A percentile compares a stretch with the other conserved stretches of the same genome.
These are phyloP conservation scores for Barnettozyma botsteinii DNA, from an alignment of 805 yeast species.

Conservation along the genomic window DNA sequence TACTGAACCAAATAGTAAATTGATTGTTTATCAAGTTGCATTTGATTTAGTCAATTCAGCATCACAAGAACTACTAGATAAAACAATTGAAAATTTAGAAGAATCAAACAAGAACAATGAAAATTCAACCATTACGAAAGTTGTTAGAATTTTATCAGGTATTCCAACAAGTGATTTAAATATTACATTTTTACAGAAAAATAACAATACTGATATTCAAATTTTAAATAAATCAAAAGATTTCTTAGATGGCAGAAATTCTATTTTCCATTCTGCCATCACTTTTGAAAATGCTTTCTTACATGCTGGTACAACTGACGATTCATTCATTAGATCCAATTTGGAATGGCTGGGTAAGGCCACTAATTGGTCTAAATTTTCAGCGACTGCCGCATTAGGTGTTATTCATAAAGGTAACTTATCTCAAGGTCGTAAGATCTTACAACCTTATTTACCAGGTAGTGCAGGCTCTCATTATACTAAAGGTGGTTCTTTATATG, in stretches of 20 bases:
- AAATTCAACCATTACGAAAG: conserved; percentile 30
- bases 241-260: conserved; percentile 82
- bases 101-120: conserved; percentile 26
- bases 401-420: conserved; percentile 94
- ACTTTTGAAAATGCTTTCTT: conserved; percentile 91
- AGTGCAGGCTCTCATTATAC: conserved; percentile 75
- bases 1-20: conserved; percentile 36
- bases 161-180: conserved; percentile 91
- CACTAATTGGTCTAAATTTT: conserved; percentile 96
- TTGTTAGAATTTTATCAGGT: conserved; percentile 76
- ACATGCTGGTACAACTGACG: conserved; percentile 96
- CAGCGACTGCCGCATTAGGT: conserved; percentile 97
- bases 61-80: conserved; percentile 77
- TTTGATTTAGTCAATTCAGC: conserved; percentile 91
- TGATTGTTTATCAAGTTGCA: conserved; percentile 86
- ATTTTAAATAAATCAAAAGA: conserved; percentile 78
- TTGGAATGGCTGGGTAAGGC: conserved; percentile 96
- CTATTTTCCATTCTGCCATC: conserved; percentile 93
- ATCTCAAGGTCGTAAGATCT: conserved; percentile 79
- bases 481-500: conserved; percentile 93
- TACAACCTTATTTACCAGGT: conserved; percentile 90
- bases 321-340: conserved; percentile 83
- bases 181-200: conserved; percentile 78
- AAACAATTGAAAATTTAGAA: conserved; percentile 39
- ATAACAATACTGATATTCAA: conserved; percentile 80